Conservation (phyloP, 179 eudicot genomes). For the Silene coronaria region DNA sequence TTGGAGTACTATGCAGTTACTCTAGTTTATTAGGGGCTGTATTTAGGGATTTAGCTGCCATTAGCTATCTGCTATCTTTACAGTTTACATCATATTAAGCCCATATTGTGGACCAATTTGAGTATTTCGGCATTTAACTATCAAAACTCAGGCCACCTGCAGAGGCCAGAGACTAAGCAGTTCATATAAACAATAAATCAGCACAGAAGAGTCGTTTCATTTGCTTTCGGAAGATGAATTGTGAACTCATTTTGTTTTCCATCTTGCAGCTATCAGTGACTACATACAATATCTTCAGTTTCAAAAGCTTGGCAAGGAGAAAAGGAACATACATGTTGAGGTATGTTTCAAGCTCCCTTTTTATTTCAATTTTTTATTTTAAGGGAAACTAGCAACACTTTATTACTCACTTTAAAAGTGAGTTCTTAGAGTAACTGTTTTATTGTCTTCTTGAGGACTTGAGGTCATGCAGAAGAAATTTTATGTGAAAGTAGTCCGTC, state of each 20-base stretch:
- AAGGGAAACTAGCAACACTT: background rate
- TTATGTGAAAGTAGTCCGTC: background rate
- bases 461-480: background rate
- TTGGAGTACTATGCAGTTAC: background rate
- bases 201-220: slow-evolving; percentile 6
- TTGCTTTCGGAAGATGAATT: background rate
- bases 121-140: background rate
- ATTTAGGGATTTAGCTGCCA: background rate
- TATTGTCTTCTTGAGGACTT: background rate
- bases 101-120: background rate
- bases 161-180: background rate
- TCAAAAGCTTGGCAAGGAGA: slow-evolving; percentile 72
- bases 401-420: background rate
- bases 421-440: background rate
- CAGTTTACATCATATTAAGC: background rate
- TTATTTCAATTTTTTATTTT: background rate
- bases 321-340: slow-evolving; percentile 87
- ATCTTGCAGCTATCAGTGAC: slow-evolving; percentile 67
- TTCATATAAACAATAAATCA: background rate
- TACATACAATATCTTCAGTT: slow-evolving; percentile 83
- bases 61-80: background rate
- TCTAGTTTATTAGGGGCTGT: background rate
- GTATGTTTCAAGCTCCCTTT: slow-evolving; percentile 28
- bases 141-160: background rate
- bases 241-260: background rate